Base-by-base conservation (phyloP, 2,329 filamentous ascomycete species). In the Didymella lethalis region DNA sequence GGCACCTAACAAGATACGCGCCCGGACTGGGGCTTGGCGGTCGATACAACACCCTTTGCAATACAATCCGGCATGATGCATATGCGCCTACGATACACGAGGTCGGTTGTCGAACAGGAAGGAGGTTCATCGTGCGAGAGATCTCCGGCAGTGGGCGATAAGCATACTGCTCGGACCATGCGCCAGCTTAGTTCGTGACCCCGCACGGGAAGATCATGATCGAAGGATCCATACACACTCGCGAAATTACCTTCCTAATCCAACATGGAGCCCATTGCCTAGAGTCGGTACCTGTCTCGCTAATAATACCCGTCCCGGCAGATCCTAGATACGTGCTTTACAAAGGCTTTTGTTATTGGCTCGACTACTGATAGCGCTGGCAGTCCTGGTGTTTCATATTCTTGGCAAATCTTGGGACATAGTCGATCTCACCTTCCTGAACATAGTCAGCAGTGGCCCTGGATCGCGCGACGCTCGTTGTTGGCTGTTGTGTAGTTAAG, bases 231-330 rank as follows among this genome's bases (percentile, higher is more conserved):
- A 58, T 54, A 63, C 64, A 64, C 64, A 63, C 61, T 57, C 46
- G 57, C 51, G 50, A 54, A 32, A 55, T 57, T 67, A 67, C 64
- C 63, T 67, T 66, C 66, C 64, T 46, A 45, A 66, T 65, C 50
- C 16, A 66, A 59, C 55, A 48, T 40, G 16, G 45, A 46, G 50
- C 55, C 57, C 63, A 51, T 40, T 62, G 63, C 63, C 59, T 62
- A 65, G 61, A 34, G 34, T 36, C 51, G 34, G 46, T 34, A 47
- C 29, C 20, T 54, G 40, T 57, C 45, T 62, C 59, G 53, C 53
- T 57, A 55, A 44, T 28, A 50, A 61, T 59, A 61, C 57, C 38
- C 23, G 52, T 25, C 12, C 12, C 47, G 18, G 44, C 29, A 48
- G 51, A 34, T 57, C 41, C 54, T 48, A 56, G 57, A 64, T 59